Base-by-base conservation (phyloP, 768 basidiomycete species). In the Sarcomyxa edulis region DNA sequence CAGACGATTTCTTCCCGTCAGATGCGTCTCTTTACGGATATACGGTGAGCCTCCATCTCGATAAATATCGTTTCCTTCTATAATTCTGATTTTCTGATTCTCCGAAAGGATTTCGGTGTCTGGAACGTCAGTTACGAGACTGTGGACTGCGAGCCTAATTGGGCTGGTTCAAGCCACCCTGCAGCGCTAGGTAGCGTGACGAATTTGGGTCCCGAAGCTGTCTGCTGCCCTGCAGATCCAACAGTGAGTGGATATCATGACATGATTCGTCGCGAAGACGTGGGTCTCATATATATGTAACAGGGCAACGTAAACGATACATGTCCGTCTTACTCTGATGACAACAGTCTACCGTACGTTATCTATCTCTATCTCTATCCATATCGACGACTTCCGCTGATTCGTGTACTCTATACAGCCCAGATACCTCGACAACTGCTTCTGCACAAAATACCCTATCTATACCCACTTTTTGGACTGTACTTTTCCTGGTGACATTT, bases 111-210 rank as follows among this genome's bases (percentile, higher is more conserved):
- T 51, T 91, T 90, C 64, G 86, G 89, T 35, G 77, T 90, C 14
- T 92, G 89, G 88, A 88, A 89, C 49, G 65, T 87, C 50, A 78
- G 70, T 12, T 90, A 90, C 53, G 59, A 77, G 48, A 66, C 61
- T 20, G 76, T 89, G 7, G 59, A 77, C 21, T 91, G 88, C 50
- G 40, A 71, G 2, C 43, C 64, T 3, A 56, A 72, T 37, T 91
- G 88, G 89, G 58, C 65, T 24, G 89, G 89, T 7, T 69, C 62
- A 35, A 66, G 61, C 14, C 63, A 81, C 41, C 52, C 70, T 11
- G 62, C 74, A 10, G 84, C 85, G 10, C 61, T 90, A 26, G 88
- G 88, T 15, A 84, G 78, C 40, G 80, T 84, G 12, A 51, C 70
- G 15, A 61, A 64, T 43, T 57, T 84, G 22, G 84, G 69, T 8